Evolutionary conservation across 352 stramenopile genomes (phyloP).

Genomic region (Globisporangium nodosum): DNA sequence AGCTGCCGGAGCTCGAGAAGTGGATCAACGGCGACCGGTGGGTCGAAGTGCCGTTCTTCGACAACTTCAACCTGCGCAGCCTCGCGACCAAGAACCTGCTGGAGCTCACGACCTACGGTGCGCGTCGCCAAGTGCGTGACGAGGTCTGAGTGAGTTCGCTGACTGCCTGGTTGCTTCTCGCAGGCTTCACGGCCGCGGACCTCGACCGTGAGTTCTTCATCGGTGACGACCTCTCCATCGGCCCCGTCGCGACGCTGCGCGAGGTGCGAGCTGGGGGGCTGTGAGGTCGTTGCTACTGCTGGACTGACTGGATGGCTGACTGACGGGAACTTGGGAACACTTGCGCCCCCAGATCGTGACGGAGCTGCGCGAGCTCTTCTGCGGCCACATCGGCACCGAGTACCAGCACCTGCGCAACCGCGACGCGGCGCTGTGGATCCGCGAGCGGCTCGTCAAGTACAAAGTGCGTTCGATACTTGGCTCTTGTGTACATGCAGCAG

Average conservation of each 20-base stretch:
- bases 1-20: conserved; percentile 77
- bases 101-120: conserved; percentile 78
- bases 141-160: not conserved
- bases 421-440: conserved; percentile 84
- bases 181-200: conserved; percentile 88
- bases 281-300: not conserved
- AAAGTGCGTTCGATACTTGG: conserved; percentile 18
- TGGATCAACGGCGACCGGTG: conserved; percentile 82
- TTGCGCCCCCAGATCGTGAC: conserved; percentile 82
- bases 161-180: not conserved
- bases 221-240: conserved; percentile 80
- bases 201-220: conserved; percentile 92
- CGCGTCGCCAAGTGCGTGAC: not conserved
- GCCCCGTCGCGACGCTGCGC: conserved; percentile 67
- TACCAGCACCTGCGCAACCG: conserved; percentile 98
- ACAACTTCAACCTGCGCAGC: conserved; percentile 83
- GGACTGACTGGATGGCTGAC: too few species aligned
- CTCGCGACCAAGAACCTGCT: conserved; percentile 78
- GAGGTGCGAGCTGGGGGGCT: conserved; percentile 21
- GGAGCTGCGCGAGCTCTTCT: conserved; percentile 95
- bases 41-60: conserved; percentile 83
- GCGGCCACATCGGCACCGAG: conserved; percentile 94
- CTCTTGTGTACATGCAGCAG: not conserved
- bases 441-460: conserved; percentile 54
- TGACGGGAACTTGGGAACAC: too few species aligned